phyloP scores from a whole-genome alignment of 2,329 filamentous ascomycete genomes.

The Fusarium nisikadoi region DNA sequence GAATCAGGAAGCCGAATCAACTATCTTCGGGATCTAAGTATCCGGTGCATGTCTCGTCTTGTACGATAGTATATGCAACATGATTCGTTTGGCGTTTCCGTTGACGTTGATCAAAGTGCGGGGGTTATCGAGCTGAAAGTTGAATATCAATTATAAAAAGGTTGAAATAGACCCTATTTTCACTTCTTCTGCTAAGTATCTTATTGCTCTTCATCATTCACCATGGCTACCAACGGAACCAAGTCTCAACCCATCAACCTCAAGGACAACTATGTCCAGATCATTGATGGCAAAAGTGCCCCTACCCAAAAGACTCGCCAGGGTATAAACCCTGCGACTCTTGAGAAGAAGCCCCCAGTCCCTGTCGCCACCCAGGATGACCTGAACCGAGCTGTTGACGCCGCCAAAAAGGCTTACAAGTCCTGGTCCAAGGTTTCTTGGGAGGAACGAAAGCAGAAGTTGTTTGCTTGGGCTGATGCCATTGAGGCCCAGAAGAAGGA shows the following conservation, averaged over 20 bases:
- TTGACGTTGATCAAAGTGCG: slow-evolving; percentile 12
- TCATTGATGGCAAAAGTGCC: slow-evolving; percentile 37
- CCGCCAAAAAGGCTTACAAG: slow-evolving; percentile 41
- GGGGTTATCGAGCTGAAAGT: slow-evolving; percentile 4
- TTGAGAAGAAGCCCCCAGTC: slow-evolving; percentile 45
- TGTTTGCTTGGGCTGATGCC: slow-evolving; percentile 43
- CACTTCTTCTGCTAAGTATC: neutral
- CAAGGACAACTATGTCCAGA: slow-evolving; percentile 36
- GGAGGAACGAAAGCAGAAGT: slow-evolving; percentile 35
- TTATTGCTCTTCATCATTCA: neutral
- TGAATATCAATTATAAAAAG: neutral
- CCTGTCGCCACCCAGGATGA: slow-evolving; percentile 41
- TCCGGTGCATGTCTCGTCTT: neutral
- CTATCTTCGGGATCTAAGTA: slow-evolving; percentile 4
- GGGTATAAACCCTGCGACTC: slow-evolving; percentile 46
- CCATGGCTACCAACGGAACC: slow-evolving; percentile 24
- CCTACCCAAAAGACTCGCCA: slow-evolving; percentile 31
- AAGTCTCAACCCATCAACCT: slow-evolving; percentile 15
- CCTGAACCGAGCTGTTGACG: slow-evolving; percentile 40
- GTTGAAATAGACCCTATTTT: neutral
- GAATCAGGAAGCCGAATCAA: neutral
- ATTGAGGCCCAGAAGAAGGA: slow-evolving; percentile 33
- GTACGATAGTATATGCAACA: neutral
- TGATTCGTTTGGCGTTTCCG: slow-evolving; percentile 14
- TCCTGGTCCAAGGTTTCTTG: slow-evolving; percentile 43